Base-by-base conservation (phyloP, 2,329 filamentous ascomycete species). In the Pezicula neosporulosa region DNA sequence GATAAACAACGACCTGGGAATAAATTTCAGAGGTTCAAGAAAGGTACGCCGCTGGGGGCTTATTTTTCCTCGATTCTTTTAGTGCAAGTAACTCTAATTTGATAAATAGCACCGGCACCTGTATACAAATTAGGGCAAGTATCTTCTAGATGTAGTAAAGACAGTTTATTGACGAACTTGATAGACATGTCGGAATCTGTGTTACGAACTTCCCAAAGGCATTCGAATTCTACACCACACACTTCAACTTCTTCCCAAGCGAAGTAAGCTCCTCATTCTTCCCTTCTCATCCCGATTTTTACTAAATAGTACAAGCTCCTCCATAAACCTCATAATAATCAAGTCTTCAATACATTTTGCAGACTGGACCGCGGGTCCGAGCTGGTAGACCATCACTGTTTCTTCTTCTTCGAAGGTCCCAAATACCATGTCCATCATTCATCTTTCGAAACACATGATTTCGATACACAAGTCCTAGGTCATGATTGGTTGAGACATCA, bases 381-480 rank as follows among this genome's bases (percentile, higher is more conserved):
- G 21, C 21, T 21, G 3, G 21, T 21, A 21, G 21, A 21, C 0
- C 79, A 83, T 60, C 80, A 83, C 58, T 80, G 83, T 57, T 71
- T 67, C 3, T 72, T 82, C 41, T 80, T 81, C 66, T 66, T 80
- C 54, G 27, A 44, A 36, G 61, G 45, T 54, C 59, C 35, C 68
- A 51, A 47, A 18, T 58, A 56, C 0, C 81, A 85, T 63, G 77
- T 88, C 2, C 85, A 88, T 63, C 86, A 89, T 68, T 78, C 77
- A 19, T 81, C 76, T 1, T 89, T 83, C 57, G 86, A 89, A 67
- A 83, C 86, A 3, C 78, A 86, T 58, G 84, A 89, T 64, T 87
- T 85, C 58, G 85, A 89, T 61, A 80, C 81, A 2, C 86, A 89
- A 70, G 72, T 80, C 13, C 71, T 89, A 2, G 86, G 86, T 2